Conservation (phyloP, 768 basidiomycete genomes). For the Trametes cinnabarina region DNA sequence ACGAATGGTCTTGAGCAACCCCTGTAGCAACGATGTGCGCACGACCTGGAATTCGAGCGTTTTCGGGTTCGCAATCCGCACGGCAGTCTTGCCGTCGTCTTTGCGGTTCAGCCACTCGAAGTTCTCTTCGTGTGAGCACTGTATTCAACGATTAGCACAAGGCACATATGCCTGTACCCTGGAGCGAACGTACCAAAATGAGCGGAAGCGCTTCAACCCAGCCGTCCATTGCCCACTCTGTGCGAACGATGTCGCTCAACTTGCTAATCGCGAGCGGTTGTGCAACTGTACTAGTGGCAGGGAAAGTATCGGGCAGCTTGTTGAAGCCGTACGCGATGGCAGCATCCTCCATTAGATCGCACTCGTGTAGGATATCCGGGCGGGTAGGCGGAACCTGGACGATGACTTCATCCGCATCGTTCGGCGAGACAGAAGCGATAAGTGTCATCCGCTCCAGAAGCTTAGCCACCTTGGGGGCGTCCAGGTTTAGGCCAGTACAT, state of each 20-base stretch:
- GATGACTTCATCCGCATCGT: constrained; percentile 61
- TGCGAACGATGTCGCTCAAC: constrained; percentile 82
- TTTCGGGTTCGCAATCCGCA: constrained; percentile 96
- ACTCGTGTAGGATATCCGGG: constrained; percentile 97
- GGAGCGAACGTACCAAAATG: constrained; percentile 65
- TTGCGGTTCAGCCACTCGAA: constrained; percentile 87
- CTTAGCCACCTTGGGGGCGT: constrained; percentile 58
- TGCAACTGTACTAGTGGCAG: constrained; percentile 90
- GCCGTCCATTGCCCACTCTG: constrained; percentile 91
- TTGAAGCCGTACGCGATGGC: constrained; percentile 99
- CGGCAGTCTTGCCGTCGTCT: constrained; percentile 78
- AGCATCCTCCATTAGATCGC: constrained; percentile 97
- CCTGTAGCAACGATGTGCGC: constrained; percentile 92
- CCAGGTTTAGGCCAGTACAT: constrained; percentile 82
- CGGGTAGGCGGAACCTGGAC: constrained; percentile 91
- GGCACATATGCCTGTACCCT: neutral
- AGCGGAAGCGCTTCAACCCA: constrained; percentile 96
- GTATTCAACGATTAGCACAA: neutral
- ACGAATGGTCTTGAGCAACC: constrained; percentile 93
- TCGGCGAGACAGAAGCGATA: constrained; percentile 48
- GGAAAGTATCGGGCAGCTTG: constrained; percentile 90
- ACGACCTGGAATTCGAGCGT: constrained; percentile 98
- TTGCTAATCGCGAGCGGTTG: constrained; percentile 89
- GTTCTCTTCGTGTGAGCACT: constrained; percentile 99
- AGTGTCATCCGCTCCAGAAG: constrained; percentile 87